These are phyloP conservation scores for Lunasporangiospora selenospora DNA, from an alignment of 192 early-diverging fungal genomes.

Conservation along the genomic window DNA sequence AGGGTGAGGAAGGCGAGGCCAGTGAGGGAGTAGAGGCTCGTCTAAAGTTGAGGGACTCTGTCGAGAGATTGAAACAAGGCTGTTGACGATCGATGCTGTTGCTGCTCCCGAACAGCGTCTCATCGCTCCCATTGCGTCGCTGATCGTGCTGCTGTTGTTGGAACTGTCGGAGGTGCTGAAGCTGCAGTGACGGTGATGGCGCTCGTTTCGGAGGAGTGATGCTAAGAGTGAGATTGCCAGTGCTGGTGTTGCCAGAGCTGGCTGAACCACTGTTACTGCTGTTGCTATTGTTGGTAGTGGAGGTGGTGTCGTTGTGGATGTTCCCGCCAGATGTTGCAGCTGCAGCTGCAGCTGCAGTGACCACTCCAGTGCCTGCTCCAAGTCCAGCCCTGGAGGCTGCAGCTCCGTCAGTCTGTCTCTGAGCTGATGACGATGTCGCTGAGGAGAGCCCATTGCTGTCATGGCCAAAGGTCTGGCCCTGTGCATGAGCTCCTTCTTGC, in stretches of 20 bases:
- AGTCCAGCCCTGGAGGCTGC: background rate
- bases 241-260: too few relatives aligned
- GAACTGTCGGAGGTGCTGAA: background rate
- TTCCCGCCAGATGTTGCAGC: conserved; percentile 12
- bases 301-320: too few relatives aligned
- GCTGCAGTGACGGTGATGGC: background rate
- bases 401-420: background rate
- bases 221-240: conserved; percentile 22
- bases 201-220: conserved; percentile 28
- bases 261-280: too few relatives aligned
- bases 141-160: conserved; percentile 1
- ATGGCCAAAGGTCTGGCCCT: too few relatives aligned
- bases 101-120: conserved; percentile 11
- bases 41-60: conserved; percentile 23
- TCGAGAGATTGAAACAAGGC: conserved; percentile 25
- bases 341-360: background rate
- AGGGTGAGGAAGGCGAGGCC: conserved; percentile 41
- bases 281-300: too few relatives aligned
- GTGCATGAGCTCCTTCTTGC: background rate
- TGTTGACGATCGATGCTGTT: background rate
- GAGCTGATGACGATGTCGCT: background rate
- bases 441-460: too few relatives aligned
- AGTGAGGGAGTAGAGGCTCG: conserved; percentile 12
- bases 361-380: background rate
- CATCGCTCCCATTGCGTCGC: conserved; percentile 13